Conservation (phyloP, 768 basidiomycete genomes). For the Trametes coccinea region DNA sequence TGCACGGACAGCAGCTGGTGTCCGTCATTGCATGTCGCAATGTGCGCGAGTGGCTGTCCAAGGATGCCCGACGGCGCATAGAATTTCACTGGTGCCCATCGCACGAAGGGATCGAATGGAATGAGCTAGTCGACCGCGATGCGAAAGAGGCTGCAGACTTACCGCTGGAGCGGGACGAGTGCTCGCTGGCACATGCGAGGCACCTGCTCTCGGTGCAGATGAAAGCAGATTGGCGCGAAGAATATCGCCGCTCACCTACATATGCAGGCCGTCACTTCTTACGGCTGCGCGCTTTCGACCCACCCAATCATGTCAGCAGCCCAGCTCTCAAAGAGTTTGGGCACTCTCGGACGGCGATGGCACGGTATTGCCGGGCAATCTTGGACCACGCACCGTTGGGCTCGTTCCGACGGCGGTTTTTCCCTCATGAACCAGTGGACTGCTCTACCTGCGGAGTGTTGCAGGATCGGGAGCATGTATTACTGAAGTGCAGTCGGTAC, state of each 20-base stretch:
- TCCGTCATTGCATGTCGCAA: conserved; percentile 4
- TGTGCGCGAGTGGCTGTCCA: conserved; percentile 1
- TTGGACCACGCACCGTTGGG: background rate
- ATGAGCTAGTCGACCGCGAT: background rate
- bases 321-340: background rate
- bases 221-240: background rate
- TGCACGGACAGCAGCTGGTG: conserved; percentile 3
- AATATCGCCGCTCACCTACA: background rate
- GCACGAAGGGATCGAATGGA: too few species aligned
- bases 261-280: background rate
- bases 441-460: conserved; percentile 4
- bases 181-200: conserved; percentile 4
- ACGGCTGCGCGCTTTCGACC: background rate
- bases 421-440: background rate
- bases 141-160: conserved; percentile 1
- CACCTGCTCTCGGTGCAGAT: background rate
- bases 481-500: conserved; percentile 1
- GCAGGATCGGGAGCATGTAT: conserved; percentile 5
- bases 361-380: conserved; percentile 5
- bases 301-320: background rate
- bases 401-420: background rate
- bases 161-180: background rate
- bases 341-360: conserved; percentile 6
- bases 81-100: too few species aligned
- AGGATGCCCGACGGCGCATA: background rate